phyloP scores from a whole-genome alignment of 495 filamentous ascomycete genomes.

The Saxophila tyrrhenica region DNA sequence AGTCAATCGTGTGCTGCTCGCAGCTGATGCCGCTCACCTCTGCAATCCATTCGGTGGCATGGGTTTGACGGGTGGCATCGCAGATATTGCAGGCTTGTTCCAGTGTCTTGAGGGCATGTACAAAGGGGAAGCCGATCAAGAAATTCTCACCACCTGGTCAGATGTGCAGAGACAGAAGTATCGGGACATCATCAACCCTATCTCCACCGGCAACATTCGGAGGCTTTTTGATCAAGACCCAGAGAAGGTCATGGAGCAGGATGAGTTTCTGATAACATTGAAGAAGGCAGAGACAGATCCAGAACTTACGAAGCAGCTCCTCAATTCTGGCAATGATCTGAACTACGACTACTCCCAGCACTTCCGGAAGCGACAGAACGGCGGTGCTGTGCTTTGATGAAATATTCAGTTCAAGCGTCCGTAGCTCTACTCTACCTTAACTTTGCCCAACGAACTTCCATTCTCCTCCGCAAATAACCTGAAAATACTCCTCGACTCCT shows the following conservation, averaged over 20 bases:
- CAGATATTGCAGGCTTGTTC: constrained; percentile 1
- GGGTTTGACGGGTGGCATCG: constrained; percentile 6
- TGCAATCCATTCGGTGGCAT: constrained; percentile 15
- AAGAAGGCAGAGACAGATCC: constrained; percentile 2
- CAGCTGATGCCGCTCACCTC: constrained; percentile 15
- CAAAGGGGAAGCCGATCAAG: constrained; percentile 2
- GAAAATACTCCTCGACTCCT: not conserved
- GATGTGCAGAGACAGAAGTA: constrained; percentile 15
- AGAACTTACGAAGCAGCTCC: constrained; percentile 6
- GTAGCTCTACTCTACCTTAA: not conserved
- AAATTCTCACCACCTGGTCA: constrained; percentile 12
- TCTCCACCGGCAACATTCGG: constrained; percentile 5
- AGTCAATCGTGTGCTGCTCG: constrained; percentile 12
- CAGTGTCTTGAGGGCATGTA: constrained; percentile 9
- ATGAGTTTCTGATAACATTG: constrained; percentile 5
- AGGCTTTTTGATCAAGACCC: constrained; percentile 2
- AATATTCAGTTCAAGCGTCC: too few species aligned
- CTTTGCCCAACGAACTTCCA: not conserved
- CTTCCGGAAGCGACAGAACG: not conserved
- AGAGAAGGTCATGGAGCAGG: constrained; percentile 5
- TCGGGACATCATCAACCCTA: constrained; percentile 13
- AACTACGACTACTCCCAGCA: constrained; percentile 13
- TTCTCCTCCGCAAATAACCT: not conserved
- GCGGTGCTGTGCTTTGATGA: not conserved
- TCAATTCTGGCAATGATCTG: constrained; percentile 1